Conservation (phyloP, 305 asterid genomes). For the Lippia alba region DNA sequence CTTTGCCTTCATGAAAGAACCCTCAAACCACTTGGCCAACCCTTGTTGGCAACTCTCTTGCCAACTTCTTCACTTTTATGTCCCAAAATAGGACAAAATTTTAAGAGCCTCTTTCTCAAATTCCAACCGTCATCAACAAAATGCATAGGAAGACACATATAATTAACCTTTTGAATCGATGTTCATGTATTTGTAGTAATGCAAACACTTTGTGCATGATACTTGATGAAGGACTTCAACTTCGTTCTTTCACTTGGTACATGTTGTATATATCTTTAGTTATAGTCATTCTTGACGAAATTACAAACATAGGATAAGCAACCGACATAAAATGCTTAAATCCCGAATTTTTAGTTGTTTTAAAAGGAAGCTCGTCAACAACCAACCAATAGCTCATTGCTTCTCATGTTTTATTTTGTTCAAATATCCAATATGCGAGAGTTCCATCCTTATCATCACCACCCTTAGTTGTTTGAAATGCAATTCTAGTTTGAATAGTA, state of each 20-base stretch:
- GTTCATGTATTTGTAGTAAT: background rate
- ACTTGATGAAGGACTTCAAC: background rate
- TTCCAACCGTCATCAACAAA: too few species aligned
- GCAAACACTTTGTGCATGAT: background rate
- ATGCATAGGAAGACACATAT: too few species aligned
- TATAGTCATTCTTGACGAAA: background rate
- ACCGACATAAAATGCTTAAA: background rate
- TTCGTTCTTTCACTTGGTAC: background rate
- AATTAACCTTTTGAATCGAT: too few species aligned
- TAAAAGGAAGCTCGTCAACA: background rate
- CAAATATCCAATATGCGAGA: background rate
- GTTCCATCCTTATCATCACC: background rate
- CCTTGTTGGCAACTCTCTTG: too few species aligned
- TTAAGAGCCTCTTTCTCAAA: too few species aligned
- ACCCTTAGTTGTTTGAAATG: background rate
- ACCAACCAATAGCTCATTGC: background rate
- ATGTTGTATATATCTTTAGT: background rate
- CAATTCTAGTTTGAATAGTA: too few species aligned
- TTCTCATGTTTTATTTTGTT: background rate
- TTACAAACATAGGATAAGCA: background rate
- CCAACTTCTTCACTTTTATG: too few species aligned
- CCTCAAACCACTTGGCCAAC: too few species aligned
- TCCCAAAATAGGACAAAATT: too few species aligned
- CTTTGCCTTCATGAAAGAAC: too few species aligned
- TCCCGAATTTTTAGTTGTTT: background rate